Evolutionary conservation across 805 yeast species (phyloP).

Genomic region (Saccharomyces jurei): DNA sequence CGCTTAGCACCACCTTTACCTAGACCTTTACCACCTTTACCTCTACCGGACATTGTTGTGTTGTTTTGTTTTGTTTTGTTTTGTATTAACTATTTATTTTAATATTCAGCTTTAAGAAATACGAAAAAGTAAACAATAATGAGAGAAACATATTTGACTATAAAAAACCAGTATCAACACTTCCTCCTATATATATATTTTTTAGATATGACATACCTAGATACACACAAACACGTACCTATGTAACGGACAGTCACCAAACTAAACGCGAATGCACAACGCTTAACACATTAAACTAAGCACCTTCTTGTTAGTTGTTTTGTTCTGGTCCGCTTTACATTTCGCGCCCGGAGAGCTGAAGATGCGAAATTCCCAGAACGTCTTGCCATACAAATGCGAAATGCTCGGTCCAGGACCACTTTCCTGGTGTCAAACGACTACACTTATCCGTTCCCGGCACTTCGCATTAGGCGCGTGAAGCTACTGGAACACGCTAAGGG

Average conservation of each 20-base stretch:
- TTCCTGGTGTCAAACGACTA: background rate
- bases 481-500: background rate
- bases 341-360: background rate
- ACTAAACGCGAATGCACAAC: background rate
- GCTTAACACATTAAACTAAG: background rate
- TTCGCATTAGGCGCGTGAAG: background rate
- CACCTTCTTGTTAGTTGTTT: background rate
- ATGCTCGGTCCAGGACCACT: background rate
- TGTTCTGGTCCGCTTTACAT: background rate
- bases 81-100: no score
- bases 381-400: conserved; percentile 3
- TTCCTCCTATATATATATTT: background rate
- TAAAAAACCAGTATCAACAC: background rate
- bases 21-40: conserved; percentile 99
- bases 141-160: no score
- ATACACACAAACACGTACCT: background rate
- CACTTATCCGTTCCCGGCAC: background rate
- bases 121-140: no score
- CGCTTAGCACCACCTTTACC: conserved; percentile 99
- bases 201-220: background rate
- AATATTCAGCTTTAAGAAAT: no score
- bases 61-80: conserved; percentile 1
- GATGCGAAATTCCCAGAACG: conserved; percentile 3
- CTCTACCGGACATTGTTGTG: conserved; percentile 86
- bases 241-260: background rate